Conservation (phyloP, 345 rosid genomes). For the Psidium friedrichsthalianum region DNA sequence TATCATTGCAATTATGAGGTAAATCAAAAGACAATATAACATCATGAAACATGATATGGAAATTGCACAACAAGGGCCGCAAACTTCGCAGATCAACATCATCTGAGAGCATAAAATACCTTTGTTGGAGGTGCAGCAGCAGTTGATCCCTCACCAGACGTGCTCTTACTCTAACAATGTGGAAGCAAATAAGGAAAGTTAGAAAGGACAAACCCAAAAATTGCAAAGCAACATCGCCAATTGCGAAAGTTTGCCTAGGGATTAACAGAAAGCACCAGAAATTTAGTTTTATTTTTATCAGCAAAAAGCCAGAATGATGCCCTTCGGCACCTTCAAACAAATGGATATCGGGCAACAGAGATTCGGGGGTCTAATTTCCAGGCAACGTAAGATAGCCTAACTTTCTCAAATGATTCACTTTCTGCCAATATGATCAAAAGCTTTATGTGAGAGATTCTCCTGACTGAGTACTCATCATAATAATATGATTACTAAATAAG, state of each 20-base stretch:
- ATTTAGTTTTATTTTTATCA: background rate
- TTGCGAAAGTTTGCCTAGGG: background rate
- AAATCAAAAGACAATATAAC: background rate
- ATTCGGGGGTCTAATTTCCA: background rate
- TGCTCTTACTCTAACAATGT: constrained; percentile 40
- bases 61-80: background rate
- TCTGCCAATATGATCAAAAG: background rate
- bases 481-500: background rate
- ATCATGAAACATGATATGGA: background rate
- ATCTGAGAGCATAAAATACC: constrained; percentile 10
- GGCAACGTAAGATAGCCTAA: background rate
- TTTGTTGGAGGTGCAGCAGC: constrained; percentile 32
- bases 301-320: background rate
- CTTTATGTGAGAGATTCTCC: background rate
- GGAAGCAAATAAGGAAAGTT: background rate
- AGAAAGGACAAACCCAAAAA: background rate
- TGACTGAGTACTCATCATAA: background rate
- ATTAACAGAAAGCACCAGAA: background rate
- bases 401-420: background rate
- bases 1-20: background rate
- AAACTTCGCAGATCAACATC: background rate
- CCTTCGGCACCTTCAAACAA: background rate
- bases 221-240: background rate
- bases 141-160: constrained; percentile 46
- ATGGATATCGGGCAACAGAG: background rate